Evolutionary conservation across 306 rosid species (phyloP), one percentile per base, ranked within the genome.

Genomic region (Casuarina equisetifolia): DNA sequence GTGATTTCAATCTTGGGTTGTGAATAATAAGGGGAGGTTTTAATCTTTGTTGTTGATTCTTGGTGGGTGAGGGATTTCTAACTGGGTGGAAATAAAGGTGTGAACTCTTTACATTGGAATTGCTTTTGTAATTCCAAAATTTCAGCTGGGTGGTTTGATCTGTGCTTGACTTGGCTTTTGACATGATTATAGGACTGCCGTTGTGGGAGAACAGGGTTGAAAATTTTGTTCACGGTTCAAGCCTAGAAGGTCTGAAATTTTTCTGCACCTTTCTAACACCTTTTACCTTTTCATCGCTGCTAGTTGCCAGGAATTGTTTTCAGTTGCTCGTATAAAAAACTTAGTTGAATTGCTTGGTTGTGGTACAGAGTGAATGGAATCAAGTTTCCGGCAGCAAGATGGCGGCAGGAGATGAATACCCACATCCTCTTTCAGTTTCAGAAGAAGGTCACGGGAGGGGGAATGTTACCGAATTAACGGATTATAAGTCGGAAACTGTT

Each of bases 351-450:
- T 6, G 8, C 52, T 10, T 54, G 5, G 20, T 46, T 67, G 59
- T 63, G 46, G 38, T 39, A 11, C 69, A 63, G 69, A 63, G 36
- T 63, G 69, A 81, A 13, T 77, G 62, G 74, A 75, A 76, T 55
- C 75, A 79, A 85, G 90, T 35, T 82, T 83, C 78, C 49, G 76
- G 80, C 69, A 35, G 46, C 55, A 84, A 48, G 44, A 88, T 91
- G 92, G 88, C 84, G 9, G 83, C 90, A 43, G 87, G 88, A 66
- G 81, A 73, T 83, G 87, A 88, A 73, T 82, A 81, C 77, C 74
- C 91, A 75, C 89, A 87, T 72, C 82, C 86, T 0, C 49, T 81
- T 52, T 57, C 86, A 9, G 44, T 83, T 69, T 38, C 78, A 75
- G 97, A 88, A 79, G 90, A 86, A 20, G 79, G 79, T 63, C 78